Percentiles rank a stretch among this genome's conserved stretches.
Conservation (phyloP, 2,329 filamentous ascomycete species). For the Arthrobotrys entomopaga region DNA sequence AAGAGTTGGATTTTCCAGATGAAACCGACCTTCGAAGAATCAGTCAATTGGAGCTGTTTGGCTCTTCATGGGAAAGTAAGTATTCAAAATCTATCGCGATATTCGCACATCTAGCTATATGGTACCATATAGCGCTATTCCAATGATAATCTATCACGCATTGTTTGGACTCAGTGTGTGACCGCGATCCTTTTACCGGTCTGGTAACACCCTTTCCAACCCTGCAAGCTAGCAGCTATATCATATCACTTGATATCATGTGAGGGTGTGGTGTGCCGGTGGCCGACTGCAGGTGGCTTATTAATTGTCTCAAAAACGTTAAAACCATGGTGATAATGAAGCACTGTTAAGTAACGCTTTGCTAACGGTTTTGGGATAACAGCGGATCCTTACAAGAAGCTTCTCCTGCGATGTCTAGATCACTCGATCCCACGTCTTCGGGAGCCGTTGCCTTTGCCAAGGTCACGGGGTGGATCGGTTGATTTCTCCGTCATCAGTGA, state of each 20-base stretch:
- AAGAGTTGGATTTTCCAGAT: conserved; percentile 52
- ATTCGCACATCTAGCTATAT: conserved; percentile 2
- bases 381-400: conserved; percentile 55
- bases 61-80: conserved; percentile 55
- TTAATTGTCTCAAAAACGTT: conserved; percentile 25
- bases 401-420: conserved; percentile 49
- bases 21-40: conserved; percentile 51
- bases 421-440: conserved; percentile 47
- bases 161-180: background rate
- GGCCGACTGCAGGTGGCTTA: background rate
- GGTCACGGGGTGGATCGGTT: conserved; percentile 39
- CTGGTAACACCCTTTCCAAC: no score
- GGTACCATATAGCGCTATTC: conserved; percentile 15
- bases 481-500: conserved; percentile 28
- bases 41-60: conserved; percentile 53
- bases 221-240: conserved; percentile 5
- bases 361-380: conserved; percentile 6
- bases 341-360: background rate
- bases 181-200: no score
- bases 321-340: background rate
- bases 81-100: background rate
- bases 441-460: conserved; percentile 28
- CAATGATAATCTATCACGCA: background rate
- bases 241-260: conserved; percentile 15
- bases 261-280: no score